Conservation (phyloP, 2,329 filamentous ascomycete genomes). For the Aureobasidium sp. region DNA sequence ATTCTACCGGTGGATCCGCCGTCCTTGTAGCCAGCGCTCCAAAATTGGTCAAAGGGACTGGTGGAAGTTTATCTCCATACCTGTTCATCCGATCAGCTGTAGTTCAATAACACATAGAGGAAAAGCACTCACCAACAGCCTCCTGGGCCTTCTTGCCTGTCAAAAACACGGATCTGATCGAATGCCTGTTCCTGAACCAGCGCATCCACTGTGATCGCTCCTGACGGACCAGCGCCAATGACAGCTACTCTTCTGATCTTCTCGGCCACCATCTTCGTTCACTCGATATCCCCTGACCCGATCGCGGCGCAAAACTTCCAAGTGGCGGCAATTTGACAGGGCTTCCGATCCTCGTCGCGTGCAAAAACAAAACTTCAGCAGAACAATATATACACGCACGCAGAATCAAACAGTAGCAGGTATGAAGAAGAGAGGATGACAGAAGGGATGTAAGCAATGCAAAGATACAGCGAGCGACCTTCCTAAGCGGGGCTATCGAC, state of each 20-base stretch:
- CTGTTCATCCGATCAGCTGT: background rate
- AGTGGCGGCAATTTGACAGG: too few species aligned
- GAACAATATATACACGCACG: too few species aligned
- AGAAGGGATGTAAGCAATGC: too few species aligned
- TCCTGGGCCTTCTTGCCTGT: constrained; percentile 50
- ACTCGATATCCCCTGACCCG: too few species aligned
- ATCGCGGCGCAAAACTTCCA: too few species aligned
- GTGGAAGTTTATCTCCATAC: constrained; percentile 23
- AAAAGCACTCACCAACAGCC: constrained; percentile 50
- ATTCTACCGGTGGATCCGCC: constrained; percentile 40
- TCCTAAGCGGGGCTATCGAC: too few species aligned
- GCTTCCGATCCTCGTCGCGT: too few species aligned
- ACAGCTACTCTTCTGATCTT: constrained; percentile 42
- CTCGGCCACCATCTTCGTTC: background rate
- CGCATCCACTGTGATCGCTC: constrained; percentile 53
- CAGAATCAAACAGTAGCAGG: too few species aligned
- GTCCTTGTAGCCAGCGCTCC: constrained; percentile 36
- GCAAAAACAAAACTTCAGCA: too few species aligned
- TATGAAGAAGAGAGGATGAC: too few species aligned
- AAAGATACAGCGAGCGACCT: too few species aligned
- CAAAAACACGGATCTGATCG: constrained; percentile 53
- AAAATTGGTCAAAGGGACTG: constrained; percentile 38
- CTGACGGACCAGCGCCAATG: constrained; percentile 53
- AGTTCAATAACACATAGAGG: too few species aligned
- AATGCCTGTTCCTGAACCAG: constrained; percentile 51